Base-by-base conservation (phyloP, 1,284 basidiomycete species). In the Moesziomyces globuligerus region DNA sequence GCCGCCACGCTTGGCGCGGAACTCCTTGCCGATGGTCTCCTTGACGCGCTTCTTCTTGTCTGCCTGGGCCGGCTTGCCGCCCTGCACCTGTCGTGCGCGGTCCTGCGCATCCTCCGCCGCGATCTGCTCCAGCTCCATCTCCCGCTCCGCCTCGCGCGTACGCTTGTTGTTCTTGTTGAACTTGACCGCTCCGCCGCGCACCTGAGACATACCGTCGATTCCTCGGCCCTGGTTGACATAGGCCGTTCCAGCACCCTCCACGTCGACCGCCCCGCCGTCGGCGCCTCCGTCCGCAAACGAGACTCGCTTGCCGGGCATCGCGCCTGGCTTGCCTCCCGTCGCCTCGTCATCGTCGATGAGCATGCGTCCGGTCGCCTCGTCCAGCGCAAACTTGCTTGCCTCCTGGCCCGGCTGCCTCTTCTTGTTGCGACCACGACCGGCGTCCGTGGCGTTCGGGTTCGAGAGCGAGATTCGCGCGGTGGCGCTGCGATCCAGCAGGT, bases 321-420 rank as follows among this genome's bases (percentile, higher is more conserved):
- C 46, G 8, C 62, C 9, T 75, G 43, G 23, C 48, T 47, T 59
- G 48, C 34, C 28, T 3, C 48, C 40, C 10, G 43, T 71, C 7
- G 48, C 48, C 9, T 65, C 68, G 25, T 67, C 67, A 21, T 89
- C 87, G 37, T 87, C 87, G 75, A 98, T 90, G 78, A 97, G 86
- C 87, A 98, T 88, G 81, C 91, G 92, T n/a, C 96, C 95, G 0
- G 88, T 89, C 20, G 87, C 87, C 42, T 89, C 88, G 76, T 98
- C 94, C 0, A 88, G 91, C 83, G 92, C 92, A 87, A 97, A 98
- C 57, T 86, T 88, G 23, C 88, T 84, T 11, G 92, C 91, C 51
- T 96, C 93, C 80, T 93, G 89, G 8, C 93, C 92, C 23, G 92
- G 91, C 46, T 64, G 15, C 34, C 60, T 57, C 45, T 66, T 71